Conservation (phyloP, 202 grass and related monocot species). For the Schoenoplectus triqueter region DNA sequence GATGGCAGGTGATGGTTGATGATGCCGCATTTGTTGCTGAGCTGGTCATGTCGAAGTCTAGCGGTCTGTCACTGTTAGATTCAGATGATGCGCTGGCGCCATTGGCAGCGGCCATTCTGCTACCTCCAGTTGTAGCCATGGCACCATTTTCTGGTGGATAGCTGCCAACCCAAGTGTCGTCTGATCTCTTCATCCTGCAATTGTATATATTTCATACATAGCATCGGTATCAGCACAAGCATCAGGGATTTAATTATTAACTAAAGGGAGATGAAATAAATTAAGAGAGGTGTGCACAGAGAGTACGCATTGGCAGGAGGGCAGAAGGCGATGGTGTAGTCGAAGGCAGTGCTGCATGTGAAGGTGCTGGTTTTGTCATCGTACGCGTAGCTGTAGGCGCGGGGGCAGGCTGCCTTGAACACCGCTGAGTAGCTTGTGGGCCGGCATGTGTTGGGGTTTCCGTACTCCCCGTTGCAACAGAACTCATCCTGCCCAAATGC, state of each 20-base stretch:
- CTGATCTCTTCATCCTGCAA: constrained; percentile 63
- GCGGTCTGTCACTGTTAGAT: constrained; percentile 12
- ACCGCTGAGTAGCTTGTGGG: constrained; percentile 73
- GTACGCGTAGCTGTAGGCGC: constrained; percentile 95
- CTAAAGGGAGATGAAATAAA: neutral
- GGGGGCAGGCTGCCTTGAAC: constrained; percentile 88
- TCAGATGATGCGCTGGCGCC: constrained; percentile 16
- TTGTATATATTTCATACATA: too few species aligned
- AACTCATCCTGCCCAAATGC: constrained; percentile 81
- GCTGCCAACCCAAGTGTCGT: constrained; percentile 51
- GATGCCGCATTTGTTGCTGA: constrained; percentile 34
- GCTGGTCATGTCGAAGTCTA: constrained; percentile 10
- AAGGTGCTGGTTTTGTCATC: constrained; percentile 82
- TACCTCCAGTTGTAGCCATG: constrained; percentile 15
- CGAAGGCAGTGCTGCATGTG: constrained; percentile 64
- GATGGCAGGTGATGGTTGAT: neutral
- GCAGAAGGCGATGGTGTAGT: constrained; percentile 89
- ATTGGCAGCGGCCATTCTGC: neutral
- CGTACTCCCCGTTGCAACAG: constrained; percentile 87
- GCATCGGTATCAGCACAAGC: neutral
- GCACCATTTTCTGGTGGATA: neutral
- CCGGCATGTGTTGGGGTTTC: constrained; percentile 60
- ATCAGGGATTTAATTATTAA: neutral
- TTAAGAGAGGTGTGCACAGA: neutral
- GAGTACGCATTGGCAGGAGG: constrained; percentile 53